Evolutionary conservation across 345 rosid species (phyloP), one percentile per base, ranked within the genome.

Genomic region (Trapa incisa): DNA sequence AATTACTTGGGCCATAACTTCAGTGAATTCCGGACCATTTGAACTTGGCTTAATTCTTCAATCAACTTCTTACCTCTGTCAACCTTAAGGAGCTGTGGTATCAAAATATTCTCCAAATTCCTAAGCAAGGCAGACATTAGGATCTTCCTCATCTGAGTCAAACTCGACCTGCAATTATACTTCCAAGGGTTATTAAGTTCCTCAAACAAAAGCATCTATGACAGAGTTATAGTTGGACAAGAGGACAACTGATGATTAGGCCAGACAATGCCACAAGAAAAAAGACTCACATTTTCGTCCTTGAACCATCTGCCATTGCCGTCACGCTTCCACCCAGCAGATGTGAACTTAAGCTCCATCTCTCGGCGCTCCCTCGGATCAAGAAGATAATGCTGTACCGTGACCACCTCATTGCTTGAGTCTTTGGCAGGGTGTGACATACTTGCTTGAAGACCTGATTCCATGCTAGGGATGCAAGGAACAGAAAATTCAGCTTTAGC

Each of bases 311-410:
- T 79, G 35, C 87, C 87, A 71, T 79, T 76, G 65, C 85, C 68
- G 53, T 81, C 80, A 7, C 80, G 83, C 75, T 84, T 84, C 85
- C 87, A 84, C 60, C 87, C 87, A 9, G 85, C 79, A 69, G 80
- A 77, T 65, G 70, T 79, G 69, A 84, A 84, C 76, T 78, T 76
- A 48, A 81, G 82, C 65, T 81, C 85, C 64, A 68, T 82, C 72
- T 84, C 83, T 14, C 71, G 71, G 15, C 65, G 74, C 69, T 71
- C 80, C 63, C 47, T 64, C 48, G 74, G 72, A 64, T 78, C 72
- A 67, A 71, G 32, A 1, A 67, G 29, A 1, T 61, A 73, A 37
- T 58, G 71, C 39, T 54, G 76, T 33, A 36, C 38, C 29, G 29
- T 22, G 37, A 58, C 41, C 8, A 43, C 68, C 68, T 36, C 65